Evolutionary conservation across 192 early-diverging fungal genomes (phyloP), one percentile per base, ranked within the genome.

Genomic region (Gamsiella multidivaricata): DNA sequence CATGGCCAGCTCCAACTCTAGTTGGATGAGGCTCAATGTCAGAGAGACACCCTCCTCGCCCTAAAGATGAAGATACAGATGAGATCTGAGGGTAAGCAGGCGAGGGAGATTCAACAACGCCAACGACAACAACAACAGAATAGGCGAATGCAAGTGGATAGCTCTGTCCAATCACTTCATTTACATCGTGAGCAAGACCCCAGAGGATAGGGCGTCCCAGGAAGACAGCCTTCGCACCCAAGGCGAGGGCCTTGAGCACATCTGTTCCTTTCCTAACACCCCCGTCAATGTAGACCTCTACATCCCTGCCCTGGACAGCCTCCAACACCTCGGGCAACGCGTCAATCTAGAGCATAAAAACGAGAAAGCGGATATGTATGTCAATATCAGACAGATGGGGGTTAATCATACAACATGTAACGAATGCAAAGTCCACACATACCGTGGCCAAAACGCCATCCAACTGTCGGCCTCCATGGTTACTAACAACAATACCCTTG

Each of bases 381-480:
- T 42, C 25, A 45, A 2, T 26, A 15, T 43, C 6, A n/a, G n/a
- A n/a, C n/a, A n/a, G n/a, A n/a, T n/a, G n/a, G n/a, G n/a, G n/a
- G n/a, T n/a, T n/a, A n/a, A n/a, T n/a, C n/a, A n/a, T n/a, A n/a
- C n/a, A n/a, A n/a, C n/a, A n/a, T n/a, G n/a, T n/a, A n/a, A n/a
- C n/a, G n/a, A n/a, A n/a, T n/a, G n/a, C n/a, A n/a, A n/a, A n/a
- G n/a, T n/a, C n/a, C n/a, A n/a, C n/a, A n/a, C 29, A 49, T 69
- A 69, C 67, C 8, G 89, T 90, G 6, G 90, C 85, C 58, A 90
- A 80, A 17, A 86, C 79, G 8, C 91, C 92, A 58, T 98, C 98
- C 50, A 99, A 80, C 80, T 99, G 98, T 6, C 98, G 85, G 20
- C 98, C 98, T 52, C 97, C 98, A 71, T 99, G 98, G 79, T 99